These are phyloP conservation scores for Sanghuangporus baumii DNA, from an alignment of 1,284 basidiomycete genomes.

Conservation along the genomic window DNA sequence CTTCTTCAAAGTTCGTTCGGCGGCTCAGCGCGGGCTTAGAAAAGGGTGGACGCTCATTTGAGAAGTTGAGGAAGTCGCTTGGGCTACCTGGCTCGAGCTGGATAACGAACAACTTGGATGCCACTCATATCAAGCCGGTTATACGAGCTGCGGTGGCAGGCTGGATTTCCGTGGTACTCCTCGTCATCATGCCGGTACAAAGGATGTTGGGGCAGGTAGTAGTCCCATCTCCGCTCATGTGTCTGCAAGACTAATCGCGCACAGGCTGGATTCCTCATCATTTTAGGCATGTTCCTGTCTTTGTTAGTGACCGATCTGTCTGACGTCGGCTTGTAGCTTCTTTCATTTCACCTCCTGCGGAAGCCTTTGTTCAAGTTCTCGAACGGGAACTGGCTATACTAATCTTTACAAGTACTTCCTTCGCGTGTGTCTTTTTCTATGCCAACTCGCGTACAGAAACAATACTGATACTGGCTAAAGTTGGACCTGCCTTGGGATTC, in stretches of 20 bases:
- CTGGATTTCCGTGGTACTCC: conserved; percentile 27
- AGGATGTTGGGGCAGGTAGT: conserved; percentile 22
- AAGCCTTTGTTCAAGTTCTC: conserved; percentile 61
- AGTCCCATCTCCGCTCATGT: neutral
- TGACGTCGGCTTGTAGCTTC: conserved; percentile 37
- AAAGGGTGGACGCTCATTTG: neutral
- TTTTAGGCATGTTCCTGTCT: conserved; percentile 23
- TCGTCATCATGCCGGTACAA: conserved; percentile 25
- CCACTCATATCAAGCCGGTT: conserved; percentile 24
- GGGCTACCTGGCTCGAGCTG: neutral
- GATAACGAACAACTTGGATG: conserved; percentile 11
- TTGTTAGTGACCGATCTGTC: conserved; percentile 21
- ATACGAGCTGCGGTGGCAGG: conserved; percentile 26
- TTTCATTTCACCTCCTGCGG: conserved; percentile 62
- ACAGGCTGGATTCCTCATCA: conserved; percentile 26
- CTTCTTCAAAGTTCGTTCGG: neutral
- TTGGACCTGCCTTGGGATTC: conserved; percentile 67
- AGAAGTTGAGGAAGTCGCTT: neutral
- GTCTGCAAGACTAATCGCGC: neutral
- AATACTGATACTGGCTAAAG: conserved; percentile 31
- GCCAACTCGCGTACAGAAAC: conserved; percentile 14
- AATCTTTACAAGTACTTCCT: conserved; percentile 36
- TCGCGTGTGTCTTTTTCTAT: conserved; percentile 49
- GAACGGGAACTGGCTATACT: conserved; percentile 49
- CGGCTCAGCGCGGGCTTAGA: neutral